phyloP scores from a whole-genome alignment of 2,329 filamentous ascomycete species.

The Arthrobotrys iridis region DNA sequence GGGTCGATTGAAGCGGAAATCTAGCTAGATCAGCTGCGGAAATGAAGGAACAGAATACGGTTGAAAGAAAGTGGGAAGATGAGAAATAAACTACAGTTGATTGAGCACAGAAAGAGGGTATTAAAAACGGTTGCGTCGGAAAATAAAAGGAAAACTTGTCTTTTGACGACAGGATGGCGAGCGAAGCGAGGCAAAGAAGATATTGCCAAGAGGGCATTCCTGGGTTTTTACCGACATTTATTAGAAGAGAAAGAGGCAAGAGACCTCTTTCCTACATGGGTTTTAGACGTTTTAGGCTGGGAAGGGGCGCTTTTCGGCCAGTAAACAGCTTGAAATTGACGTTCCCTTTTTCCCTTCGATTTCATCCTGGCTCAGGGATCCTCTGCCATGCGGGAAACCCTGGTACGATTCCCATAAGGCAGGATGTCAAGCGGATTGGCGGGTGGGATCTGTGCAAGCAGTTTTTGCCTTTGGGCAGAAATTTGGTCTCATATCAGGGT shows the following conservation, averaged over 20 bases:
- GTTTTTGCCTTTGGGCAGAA: constrained; percentile 23
- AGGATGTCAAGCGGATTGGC: constrained; percentile 51
- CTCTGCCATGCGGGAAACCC: constrained; percentile 39
- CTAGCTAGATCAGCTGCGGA: neutral
- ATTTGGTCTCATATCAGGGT: constrained; percentile 31
- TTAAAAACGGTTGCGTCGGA: constrained; percentile 21
- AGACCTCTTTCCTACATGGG: constrained; percentile 21
- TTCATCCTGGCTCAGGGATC: constrained; percentile 48
- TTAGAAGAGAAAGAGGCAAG: constrained; percentile 40
- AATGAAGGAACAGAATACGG: constrained; percentile 6
- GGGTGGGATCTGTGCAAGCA: constrained; percentile 15
- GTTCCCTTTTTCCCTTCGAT: constrained; percentile 29
- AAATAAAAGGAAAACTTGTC: constrained; percentile 23
- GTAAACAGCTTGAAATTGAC: constrained; percentile 32
- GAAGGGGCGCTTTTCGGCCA: constrained; percentile 26
- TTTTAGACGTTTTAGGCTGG: constrained; percentile 26
- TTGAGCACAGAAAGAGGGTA: constrained; percentile 24
- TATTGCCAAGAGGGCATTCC: constrained; percentile 44
- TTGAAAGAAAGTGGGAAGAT: constrained; percentile 26
- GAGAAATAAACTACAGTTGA: constrained; percentile 11
- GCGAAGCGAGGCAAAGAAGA: constrained; percentile 24
- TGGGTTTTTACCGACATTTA: constrained; percentile 16
- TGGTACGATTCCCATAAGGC: constrained; percentile 48
- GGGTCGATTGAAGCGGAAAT: neutral
- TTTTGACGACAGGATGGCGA: constrained; percentile 48